phyloP scores from a whole-genome alignment of 2,329 filamentous ascomycete genomes.

The Fusarium heterosporum region DNA sequence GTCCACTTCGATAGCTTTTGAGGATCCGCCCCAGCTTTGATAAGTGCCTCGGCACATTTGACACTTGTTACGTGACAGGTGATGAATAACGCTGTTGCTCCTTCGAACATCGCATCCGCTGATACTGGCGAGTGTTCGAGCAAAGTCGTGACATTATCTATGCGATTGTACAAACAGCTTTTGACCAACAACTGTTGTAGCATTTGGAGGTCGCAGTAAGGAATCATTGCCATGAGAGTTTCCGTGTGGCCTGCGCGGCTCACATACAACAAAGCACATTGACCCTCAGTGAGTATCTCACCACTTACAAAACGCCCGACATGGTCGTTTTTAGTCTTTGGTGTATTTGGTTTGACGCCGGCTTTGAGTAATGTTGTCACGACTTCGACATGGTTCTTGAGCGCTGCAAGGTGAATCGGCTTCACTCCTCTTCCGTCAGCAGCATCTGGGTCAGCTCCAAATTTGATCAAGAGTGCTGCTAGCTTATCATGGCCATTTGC shows the following conservation, averaged over 20 bases:
- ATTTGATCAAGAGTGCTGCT: slow-evolving; percentile 19
- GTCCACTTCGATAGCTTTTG: slow-evolving; percentile 7
- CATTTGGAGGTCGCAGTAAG: slow-evolving; percentile 27
- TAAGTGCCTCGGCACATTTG: slow-evolving; percentile 27
- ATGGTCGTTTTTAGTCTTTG: slow-evolving; percentile 22
- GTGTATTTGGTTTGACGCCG: slow-evolving; percentile 30
- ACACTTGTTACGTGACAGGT: slow-evolving; percentile 17
- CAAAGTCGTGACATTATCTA: slow-evolving; percentile 28
- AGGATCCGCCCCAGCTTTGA: slow-evolving; percentile 34
- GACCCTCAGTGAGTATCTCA: slow-evolving; percentile 7
- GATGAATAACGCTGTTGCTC: slow-evolving; percentile 27
- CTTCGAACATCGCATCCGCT: slow-evolving; percentile 16
- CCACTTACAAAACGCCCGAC: background rate
- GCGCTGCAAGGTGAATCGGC: slow-evolving; percentile 38
- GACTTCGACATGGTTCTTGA: slow-evolving; percentile 10
- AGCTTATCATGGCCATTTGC: slow-evolving; percentile 34
- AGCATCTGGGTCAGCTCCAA: slow-evolving; percentile 22
- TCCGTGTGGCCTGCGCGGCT: slow-evolving; percentile 33
- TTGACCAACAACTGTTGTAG: slow-evolving; percentile 39
- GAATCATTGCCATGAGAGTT: slow-evolving; percentile 24
- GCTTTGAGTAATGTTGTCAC: slow-evolving; percentile 20
- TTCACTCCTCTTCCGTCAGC: slow-evolving; percentile 29
- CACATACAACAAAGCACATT: slow-evolving; percentile 34
- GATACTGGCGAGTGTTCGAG: slow-evolving; percentile 30
- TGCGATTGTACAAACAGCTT: slow-evolving; percentile 17